Evolutionary conservation across 805 yeast species (phyloP).

Genomic region (Ogataea ramenticola): DNA sequence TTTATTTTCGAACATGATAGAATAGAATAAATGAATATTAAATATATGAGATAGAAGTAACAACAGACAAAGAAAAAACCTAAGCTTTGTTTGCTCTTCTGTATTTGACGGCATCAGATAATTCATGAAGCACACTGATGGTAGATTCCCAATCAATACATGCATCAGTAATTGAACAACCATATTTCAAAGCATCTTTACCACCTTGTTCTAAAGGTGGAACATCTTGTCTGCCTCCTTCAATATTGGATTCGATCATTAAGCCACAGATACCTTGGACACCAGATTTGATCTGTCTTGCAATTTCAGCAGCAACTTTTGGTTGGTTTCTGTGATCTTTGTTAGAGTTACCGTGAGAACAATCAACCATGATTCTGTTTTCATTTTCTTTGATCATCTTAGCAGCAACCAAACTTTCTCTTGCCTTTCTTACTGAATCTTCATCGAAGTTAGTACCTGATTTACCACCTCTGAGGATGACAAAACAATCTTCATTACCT

Average conservation of each 20-base stretch:
- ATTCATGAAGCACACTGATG: constrained; percentile 64
- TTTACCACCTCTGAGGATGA: constrained; percentile 94
- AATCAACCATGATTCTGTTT: constrained; percentile 80
- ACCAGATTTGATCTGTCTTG: constrained; percentile 76
- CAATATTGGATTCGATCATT: constrained; percentile 90
- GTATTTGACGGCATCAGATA: constrained; percentile 75
- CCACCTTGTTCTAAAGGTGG: constrained; percentile 49
- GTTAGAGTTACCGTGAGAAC: constrained; percentile 95
- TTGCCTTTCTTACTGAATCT: constrained; percentile 67
- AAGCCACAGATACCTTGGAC: constrained; percentile 80
- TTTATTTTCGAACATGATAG: too few relatives aligned
- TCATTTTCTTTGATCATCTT: constrained; percentile 37
- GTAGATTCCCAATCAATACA: constrained; percentile 93
- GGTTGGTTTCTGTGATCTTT: constrained; percentile 96
- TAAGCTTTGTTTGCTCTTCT: constrained; percentile 49
- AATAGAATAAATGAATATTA: neutral
- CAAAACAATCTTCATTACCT: constrained; percentile 92
- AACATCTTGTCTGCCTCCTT: constrained; percentile 85
- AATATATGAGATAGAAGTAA: neutral
- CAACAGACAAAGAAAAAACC: neutral
- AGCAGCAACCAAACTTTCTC: constrained; percentile 48
- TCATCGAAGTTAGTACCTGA: constrained; percentile 89
- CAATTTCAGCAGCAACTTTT: constrained; percentile 74
- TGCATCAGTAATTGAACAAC: constrained; percentile 95
- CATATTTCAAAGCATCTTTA: constrained; percentile 67